A percentile compares a stretch with the other conserved stretches of the same genome.
Evolutionary conservation across 2,329 filamentous ascomycete genomes (phyloP).

Genomic region (Fusarium humuli): DNA sequence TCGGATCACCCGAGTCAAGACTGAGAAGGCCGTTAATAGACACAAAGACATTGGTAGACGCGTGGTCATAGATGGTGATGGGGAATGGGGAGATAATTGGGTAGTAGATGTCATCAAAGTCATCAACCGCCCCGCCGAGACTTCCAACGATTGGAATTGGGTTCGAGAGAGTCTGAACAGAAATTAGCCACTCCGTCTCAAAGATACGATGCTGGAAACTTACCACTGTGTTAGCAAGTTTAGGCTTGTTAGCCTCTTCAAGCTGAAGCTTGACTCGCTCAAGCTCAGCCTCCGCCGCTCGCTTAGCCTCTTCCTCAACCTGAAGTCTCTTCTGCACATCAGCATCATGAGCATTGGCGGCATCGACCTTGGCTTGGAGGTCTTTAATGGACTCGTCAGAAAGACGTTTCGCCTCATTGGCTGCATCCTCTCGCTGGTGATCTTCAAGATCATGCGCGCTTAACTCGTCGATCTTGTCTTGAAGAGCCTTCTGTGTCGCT

Average conservation of each 20-base stretch:
- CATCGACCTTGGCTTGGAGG: neutral
- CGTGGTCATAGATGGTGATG: neutral
- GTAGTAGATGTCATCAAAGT: slow-evolving; percentile 6
- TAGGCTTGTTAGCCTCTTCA: slow-evolving; percentile 6
- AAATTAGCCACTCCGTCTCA: neutral
- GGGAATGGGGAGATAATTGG: neutral
- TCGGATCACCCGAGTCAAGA: neutral
- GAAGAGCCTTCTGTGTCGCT: slow-evolving; percentile 1
- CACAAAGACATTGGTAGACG: neutral
- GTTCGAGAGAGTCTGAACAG: neutral
- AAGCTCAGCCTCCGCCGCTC: slow-evolving; percentile 1
- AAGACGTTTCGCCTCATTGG: slow-evolving; percentile 7
- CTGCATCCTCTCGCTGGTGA: neutral
- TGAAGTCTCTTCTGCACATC: neutral
- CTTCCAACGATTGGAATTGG: slow-evolving; percentile 4
- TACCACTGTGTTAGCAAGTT: slow-evolving; percentile 4
- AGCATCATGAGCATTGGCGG: neutral
- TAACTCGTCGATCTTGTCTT: slow-evolving; percentile 3
- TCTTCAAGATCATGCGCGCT: slow-evolving; percentile 3
- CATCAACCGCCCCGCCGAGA: neutral
- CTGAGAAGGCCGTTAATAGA: slow-evolving; percentile 6
- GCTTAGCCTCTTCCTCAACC: neutral
- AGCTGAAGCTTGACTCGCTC: neutral
- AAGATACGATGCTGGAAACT: neutral
- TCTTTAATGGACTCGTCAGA: neutral